A percentile compares a stretch with the other conserved stretches of the same genome.
These are phyloP conservation scores for Hydnum rufescens DNA, from an alignment of 768 basidiomycete genomes.

Conservation along the genomic window DNA sequence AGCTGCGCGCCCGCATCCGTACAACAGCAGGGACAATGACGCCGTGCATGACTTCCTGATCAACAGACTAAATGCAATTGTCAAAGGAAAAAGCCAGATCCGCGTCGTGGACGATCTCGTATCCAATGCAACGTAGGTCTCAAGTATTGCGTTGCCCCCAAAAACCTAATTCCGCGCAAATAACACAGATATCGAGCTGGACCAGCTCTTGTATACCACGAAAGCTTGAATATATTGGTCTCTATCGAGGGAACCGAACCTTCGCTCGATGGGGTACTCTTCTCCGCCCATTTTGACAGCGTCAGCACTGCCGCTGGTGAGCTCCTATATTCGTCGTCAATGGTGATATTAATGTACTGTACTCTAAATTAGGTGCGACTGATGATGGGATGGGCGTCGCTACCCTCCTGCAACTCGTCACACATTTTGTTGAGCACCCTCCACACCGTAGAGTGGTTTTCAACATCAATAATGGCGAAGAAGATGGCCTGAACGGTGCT, in stretches of 20 bases:
- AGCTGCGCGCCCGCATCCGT: conserved; percentile 51
- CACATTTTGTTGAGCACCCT: conserved; percentile 27
- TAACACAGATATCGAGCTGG: background rate
- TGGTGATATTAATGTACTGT: background rate
- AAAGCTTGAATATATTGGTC: conserved; percentile 34
- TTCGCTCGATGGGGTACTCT: conserved; percentile 33
- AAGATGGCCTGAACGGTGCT: conserved; percentile 56
- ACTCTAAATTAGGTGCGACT: conserved; percentile 34
- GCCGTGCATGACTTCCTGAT: conserved; percentile 40
- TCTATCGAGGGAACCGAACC: conserved; percentile 36
- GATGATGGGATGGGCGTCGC: conserved; percentile 61
- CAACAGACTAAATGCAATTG: conserved; percentile 29
- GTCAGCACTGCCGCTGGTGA: conserved; percentile 8
- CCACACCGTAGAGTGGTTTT: conserved; percentile 48
- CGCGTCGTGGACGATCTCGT: conserved; percentile 24
- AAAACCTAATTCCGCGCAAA: background rate
- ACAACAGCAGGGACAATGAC: conserved; percentile 61
- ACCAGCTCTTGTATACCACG: conserved; percentile 8
- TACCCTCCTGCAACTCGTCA: conserved; percentile 43
- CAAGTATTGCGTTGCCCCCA: conserved; percentile 18
- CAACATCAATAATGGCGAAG: conserved; percentile 77
- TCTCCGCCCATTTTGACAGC: conserved; percentile 51
- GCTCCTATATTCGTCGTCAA: conserved; percentile 22
- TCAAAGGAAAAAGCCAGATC: conserved; percentile 24
- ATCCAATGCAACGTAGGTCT: conserved; percentile 29